phyloP scores from a whole-genome alignment of 2,329 filamentous ascomycete species.

The Amauroascus verrucosus region DNA sequence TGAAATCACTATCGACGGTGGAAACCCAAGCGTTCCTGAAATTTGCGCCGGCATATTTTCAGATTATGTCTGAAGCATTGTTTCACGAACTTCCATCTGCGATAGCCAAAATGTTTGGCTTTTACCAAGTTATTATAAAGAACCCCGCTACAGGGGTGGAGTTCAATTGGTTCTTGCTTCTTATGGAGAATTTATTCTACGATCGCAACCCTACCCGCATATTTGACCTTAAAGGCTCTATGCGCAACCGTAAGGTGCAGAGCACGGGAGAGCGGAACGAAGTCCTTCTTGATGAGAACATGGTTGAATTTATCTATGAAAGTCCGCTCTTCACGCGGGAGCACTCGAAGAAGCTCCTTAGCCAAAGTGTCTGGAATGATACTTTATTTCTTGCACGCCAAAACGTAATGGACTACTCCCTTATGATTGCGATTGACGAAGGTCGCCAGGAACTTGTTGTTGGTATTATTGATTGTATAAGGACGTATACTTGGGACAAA shows the following conservation, averaged over 20 bases:
- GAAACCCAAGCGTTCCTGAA: constrained; percentile 90
- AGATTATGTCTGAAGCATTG: constrained; percentile 89
- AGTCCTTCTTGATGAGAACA: constrained; percentile 93
- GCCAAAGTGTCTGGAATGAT: constrained; percentile 92
- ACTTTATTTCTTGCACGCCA: constrained; percentile 89
- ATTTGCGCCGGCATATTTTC: constrained; percentile 94
- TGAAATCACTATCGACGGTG: constrained; percentile 81
- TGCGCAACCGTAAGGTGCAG: constrained; percentile 96
- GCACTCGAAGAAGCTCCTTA: constrained; percentile 86
- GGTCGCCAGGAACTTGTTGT: constrained; percentile 81
- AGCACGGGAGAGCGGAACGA: constrained; percentile 93
- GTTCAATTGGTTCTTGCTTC: constrained; percentile 83
- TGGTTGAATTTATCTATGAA: constrained; percentile 98
- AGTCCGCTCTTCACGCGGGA: constrained; percentile 90
- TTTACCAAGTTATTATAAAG: constrained; percentile 96
- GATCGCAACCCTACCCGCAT: constrained; percentile 81
- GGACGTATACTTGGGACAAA: constrained; percentile 99
- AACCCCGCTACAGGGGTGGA: constrained; percentile 85
- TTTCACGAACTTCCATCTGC: constrained; percentile 93
- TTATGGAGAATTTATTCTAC: constrained; percentile 98
- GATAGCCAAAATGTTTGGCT: constrained; percentile 97
- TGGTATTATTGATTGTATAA: constrained; percentile 95
- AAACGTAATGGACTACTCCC: constrained; percentile 97
- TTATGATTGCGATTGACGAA: constrained; percentile 98
- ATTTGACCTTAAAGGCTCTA: constrained; percentile 93